Evolutionary conservation across 345 rosid genomes (phyloP).

Genomic region (Eucalyptus pauciflora): DNA sequence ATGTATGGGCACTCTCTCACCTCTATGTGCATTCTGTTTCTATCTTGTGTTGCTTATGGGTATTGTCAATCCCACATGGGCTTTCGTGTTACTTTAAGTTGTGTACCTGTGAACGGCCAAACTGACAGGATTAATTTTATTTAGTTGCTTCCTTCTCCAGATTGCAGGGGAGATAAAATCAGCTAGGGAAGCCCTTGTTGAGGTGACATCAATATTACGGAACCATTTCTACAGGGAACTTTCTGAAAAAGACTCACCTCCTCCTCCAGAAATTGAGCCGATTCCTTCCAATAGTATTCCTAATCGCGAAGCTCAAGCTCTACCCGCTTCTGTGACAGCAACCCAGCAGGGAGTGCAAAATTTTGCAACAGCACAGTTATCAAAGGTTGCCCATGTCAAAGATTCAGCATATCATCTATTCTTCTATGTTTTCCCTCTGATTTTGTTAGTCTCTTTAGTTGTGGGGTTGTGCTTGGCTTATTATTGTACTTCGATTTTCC

Average conservation of each 20-base stretch:
- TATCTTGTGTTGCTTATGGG: background rate
- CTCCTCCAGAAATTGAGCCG: slow-evolving; percentile 37
- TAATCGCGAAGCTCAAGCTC: slow-evolving; percentile 34
- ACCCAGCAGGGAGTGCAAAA: slow-evolving; percentile 21
- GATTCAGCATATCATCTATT: background rate
- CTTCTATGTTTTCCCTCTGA: background rate
- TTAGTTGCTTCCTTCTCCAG: slow-evolving; percentile 20
- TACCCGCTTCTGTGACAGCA: slow-evolving; percentile 16
- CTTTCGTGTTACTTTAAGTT: background rate
- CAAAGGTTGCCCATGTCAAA: slow-evolving; percentile 34
- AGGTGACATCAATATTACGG: slow-evolving; percentile 65
- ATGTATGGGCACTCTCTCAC: background rate
- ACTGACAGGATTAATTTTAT: background rate
- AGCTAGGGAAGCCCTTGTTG: slow-evolving; percentile 91
- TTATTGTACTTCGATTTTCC: background rate
- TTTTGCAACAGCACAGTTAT: slow-evolving; percentile 16
- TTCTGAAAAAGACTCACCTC: slow-evolving; percentile 49
- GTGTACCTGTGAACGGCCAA: background rate
- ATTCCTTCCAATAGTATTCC: slow-evolving; percentile 36
- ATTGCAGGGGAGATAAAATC: slow-evolving; percentile 87
- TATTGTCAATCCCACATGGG: background rate
- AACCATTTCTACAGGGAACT: slow-evolving; percentile 63
- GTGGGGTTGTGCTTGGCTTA: background rate
- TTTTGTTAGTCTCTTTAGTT: background rate
- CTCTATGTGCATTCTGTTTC: background rate